Conservation (phyloP, 1,284 basidiomycete species). For the Schizophyllum amplum region DNA sequence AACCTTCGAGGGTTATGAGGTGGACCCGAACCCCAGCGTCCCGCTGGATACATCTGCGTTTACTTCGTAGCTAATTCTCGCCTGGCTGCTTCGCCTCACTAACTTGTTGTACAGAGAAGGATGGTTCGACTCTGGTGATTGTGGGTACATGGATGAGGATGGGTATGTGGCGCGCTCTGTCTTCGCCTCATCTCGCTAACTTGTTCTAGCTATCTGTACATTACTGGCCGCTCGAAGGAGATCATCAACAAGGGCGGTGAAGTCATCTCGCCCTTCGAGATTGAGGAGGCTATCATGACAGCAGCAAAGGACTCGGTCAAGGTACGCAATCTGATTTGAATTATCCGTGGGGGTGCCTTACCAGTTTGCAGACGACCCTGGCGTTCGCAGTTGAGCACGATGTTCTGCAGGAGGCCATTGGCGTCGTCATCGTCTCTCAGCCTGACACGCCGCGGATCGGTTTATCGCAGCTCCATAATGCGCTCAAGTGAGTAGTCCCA, state of each 20-base stretch:
- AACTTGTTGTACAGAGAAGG: slow-evolving; percentile 21
- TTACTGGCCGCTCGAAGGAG: slow-evolving; percentile 54
- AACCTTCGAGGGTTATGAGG: slow-evolving; percentile 38
- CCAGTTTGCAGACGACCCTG: slow-evolving; percentile 21
- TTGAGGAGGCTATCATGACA: slow-evolving; percentile 38
- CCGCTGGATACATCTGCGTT: slow-evolving; percentile 36
- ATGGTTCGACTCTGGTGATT: slow-evolving; percentile 57
- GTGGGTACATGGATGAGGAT: slow-evolving; percentile 52
- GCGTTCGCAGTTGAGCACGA: slow-evolving; percentile 37
- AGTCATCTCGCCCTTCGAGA: slow-evolving; percentile 61
- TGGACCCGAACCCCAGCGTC: slow-evolving; percentile 23
- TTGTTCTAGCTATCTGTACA: slow-evolving; percentile 34
- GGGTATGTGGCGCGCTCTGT: slow-evolving; percentile 21
- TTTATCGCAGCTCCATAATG: slow-evolving; percentile 32
- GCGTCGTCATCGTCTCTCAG: slow-evolving; percentile 30
- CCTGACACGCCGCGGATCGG: slow-evolving; percentile 25
- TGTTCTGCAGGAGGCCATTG: slow-evolving; percentile 36
- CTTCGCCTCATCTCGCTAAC: background rate
- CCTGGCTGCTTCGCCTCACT: background rate
- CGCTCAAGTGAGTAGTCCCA: slow-evolving; percentile 22
- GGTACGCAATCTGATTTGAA: slow-evolving; percentile 15
- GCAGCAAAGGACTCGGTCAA: slow-evolving; percentile 33
- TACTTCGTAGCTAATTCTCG: slow-evolving; percentile 14
- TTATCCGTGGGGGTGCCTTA: background rate
- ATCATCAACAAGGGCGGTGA: slow-evolving; percentile 60